A percentile compares a stretch with the other conserved stretches of the same genome.
phyloP scores from a whole-genome alignment of 768 basidiomycete species.

The Boletus rex-veris region DNA sequence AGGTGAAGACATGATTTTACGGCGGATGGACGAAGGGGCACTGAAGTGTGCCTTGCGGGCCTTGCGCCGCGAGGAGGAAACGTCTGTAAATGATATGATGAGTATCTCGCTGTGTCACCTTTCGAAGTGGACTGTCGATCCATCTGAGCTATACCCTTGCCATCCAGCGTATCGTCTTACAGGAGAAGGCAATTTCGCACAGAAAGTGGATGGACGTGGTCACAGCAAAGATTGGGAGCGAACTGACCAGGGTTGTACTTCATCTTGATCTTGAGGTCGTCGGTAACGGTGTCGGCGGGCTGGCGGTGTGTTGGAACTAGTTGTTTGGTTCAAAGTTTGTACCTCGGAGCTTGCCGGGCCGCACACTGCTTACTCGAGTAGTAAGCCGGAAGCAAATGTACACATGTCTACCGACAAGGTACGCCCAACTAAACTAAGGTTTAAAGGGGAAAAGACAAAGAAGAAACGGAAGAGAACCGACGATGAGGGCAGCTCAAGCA shows the following conservation, averaged over 20 bases:
- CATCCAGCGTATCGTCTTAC: slow-evolving; percentile 54
- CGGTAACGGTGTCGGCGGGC: slow-evolving; percentile 46
- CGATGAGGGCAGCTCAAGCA: slow-evolving; percentile 41
- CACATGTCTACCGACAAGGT: slow-evolving; percentile 44
- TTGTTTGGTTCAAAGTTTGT: slow-evolving; percentile 39
- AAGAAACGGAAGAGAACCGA: slow-evolving; percentile 75
- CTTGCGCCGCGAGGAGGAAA: slow-evolving; percentile 95
- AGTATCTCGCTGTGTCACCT: slow-evolving; percentile 26
- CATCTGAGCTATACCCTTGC: slow-evolving; percentile 41
- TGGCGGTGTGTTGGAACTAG: slow-evolving; percentile 15
- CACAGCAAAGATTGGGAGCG: slow-evolving; percentile 16
- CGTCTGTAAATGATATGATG: slow-evolving; percentile 49
- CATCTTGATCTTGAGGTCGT: slow-evolving; percentile 69
- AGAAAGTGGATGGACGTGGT: slow-evolving; percentile 18
- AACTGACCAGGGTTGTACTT: slow-evolving; percentile 82
- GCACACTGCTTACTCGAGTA: too few relatives aligned
- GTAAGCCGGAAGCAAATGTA: neutral
- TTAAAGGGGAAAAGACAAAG: slow-evolving; percentile 83
- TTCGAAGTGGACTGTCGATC: slow-evolving; percentile 12
- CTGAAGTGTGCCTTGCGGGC: slow-evolving; percentile 97
- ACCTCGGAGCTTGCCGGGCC: slow-evolving; percentile 23
- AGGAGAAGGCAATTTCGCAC: slow-evolving; percentile 26
- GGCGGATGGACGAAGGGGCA: slow-evolving; percentile 90
- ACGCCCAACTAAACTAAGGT: slow-evolving; percentile 75
- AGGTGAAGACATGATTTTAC: slow-evolving; percentile 97